Evolutionary conservation across 75 land plant genomes (phyloP), one percentile per base, ranked within the genome.

Genomic region (Ceratopteris richardii): DNA sequence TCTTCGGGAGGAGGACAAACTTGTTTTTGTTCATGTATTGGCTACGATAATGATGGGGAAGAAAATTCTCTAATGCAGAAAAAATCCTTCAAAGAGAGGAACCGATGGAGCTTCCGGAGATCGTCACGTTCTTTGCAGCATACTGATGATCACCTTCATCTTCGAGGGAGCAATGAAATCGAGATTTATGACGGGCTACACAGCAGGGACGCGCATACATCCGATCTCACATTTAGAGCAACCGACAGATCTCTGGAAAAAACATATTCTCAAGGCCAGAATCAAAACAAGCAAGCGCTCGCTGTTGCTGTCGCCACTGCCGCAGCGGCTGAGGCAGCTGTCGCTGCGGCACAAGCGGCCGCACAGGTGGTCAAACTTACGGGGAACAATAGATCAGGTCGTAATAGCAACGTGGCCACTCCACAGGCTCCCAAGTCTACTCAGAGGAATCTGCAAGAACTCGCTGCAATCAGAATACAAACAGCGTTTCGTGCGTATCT

Each of bases 71-170:
- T 4, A 29, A 29, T 42, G 61, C 28, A 68, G 57, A n/a, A 58
- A 70, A 36, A 55, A 65, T 33, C 37, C 37, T 79, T 84, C 0
- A 88, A 82, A 66, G 94, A 88, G 67, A 88, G 85, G 52, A 46
- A 68, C 23, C 58, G 89, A 61, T 85, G 94, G 90, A 84, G 93
- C 65, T 88, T 88, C 56, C 51, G 92, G 33, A 68, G 88, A 57
- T 80, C 37, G 3, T 33, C 37, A 9, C 37, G 37, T 85, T 21
- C 62, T 3, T 19, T 63, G 9, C 30, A 57, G 21, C 29, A 36
- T n/a, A 51, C 57, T 31, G n/a, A n/a, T n/a, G 56, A 57, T 21
- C 36, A 31, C 1, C 24, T 14, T 33, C 23, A 22, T 33, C 18
- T 57, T 30, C 37, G 33, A 10, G 14, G 40, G 11, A 40, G 40